These are phyloP conservation scores for Metschnikowia gruessii DNA, from an alignment of 805 yeast genomes.

Conservation along the genomic window DNA sequence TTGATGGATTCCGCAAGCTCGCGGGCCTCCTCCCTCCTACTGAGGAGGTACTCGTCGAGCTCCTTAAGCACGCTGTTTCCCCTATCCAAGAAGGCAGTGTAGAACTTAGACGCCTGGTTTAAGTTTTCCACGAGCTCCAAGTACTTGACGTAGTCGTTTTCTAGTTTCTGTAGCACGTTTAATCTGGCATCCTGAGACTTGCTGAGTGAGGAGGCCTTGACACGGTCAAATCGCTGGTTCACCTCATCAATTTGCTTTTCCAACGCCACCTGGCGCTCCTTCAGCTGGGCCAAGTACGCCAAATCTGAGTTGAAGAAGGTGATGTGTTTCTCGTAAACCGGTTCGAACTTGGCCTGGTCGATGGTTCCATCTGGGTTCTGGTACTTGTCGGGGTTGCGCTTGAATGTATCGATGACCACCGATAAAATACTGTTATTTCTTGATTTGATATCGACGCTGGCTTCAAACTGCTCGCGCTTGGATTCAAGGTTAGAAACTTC, in stretches of 20 bases:
- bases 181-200: constrained; percentile 40
- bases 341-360: constrained; percentile 34
- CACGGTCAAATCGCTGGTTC: constrained; percentile 14
- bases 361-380: constrained; percentile 20
- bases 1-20: constrained; percentile 38
- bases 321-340: constrained; percentile 42
- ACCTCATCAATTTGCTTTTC: constrained; percentile 20
- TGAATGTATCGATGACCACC: constrained; percentile 49
- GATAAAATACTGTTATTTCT: constrained; percentile 50
- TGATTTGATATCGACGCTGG: constrained; percentile 44
- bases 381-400: constrained; percentile 19
- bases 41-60: constrained; percentile 50
- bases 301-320: constrained; percentile 50
- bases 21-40: constrained; percentile 52
- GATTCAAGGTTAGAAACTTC: constrained; percentile 30
- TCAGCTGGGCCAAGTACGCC: constrained; percentile 40
- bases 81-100: constrained; percentile 54
- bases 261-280: constrained; percentile 25
- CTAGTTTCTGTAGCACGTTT: constrained; percentile 50
- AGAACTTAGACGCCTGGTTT: constrained; percentile 68
- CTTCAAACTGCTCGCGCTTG: constrained; percentile 39
- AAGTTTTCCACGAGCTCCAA: constrained; percentile 58
- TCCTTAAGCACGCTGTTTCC: constrained; percentile 45
- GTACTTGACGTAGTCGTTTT: constrained; percentile 48
- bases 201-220: constrained; percentile 8